phyloP scores from a whole-genome alignment of 108 stramenopile species.

The Heterococcus sp. region DNA sequence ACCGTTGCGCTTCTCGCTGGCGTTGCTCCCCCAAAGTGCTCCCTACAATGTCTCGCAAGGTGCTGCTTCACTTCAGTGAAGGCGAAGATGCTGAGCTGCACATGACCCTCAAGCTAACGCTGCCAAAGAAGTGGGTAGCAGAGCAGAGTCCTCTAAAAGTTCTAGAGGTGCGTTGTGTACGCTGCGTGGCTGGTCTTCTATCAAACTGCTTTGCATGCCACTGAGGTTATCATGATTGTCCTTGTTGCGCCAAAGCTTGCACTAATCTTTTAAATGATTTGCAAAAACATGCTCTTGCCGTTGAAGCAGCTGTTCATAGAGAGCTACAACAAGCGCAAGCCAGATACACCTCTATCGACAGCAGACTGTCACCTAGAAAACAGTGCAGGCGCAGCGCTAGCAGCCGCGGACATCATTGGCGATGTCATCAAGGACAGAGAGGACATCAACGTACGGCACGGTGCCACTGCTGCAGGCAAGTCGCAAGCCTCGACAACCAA shows the following conservation, averaged over 20 bases:
- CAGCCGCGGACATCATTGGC: constrained; percentile 39
- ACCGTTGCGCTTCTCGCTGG: no score
- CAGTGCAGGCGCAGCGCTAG: constrained; percentile 15
- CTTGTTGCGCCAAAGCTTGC: no score
- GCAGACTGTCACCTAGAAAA: constrained; percentile 31
- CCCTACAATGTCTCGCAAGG: constrained; percentile 34
- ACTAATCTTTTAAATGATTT: no score
- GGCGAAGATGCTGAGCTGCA: constrained; percentile 36
- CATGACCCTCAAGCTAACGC: constrained; percentile 54
- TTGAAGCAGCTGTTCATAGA: constrained; percentile 49
- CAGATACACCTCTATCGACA: constrained; percentile 24
- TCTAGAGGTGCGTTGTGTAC: constrained; percentile 33
- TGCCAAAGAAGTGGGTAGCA: constrained; percentile 53
- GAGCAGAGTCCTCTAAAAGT: constrained; percentile 44
- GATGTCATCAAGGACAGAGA: constrained; percentile 42
- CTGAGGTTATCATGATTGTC: no score
- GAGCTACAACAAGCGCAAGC: constrained; percentile 55
- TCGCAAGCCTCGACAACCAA: neutral
- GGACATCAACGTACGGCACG: constrained; percentile 47
- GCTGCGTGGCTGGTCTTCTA: no score
- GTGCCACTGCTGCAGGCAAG: constrained; percentile 22
- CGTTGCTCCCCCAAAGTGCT: no score
- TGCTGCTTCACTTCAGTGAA: constrained; percentile 56
- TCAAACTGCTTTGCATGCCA: no score
- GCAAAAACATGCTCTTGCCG: no score